Evolutionary conservation across 1,139 yeast genomes (phyloP), one percentile per base, ranked within the genome.

Genomic region (Chernovozyma sophiae-reginae): DNA sequence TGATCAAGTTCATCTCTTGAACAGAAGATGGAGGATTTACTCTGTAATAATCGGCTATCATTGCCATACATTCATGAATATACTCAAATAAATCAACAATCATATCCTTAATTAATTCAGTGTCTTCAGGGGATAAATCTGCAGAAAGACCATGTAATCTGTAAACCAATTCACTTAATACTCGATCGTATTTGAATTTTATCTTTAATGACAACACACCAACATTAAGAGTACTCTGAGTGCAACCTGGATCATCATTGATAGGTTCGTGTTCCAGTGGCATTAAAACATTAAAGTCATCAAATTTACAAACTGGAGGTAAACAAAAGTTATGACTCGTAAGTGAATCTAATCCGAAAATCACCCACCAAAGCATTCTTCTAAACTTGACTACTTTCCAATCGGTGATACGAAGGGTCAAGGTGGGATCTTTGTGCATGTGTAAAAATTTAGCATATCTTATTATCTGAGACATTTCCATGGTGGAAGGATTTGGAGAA

Each of bases 301-400:
- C 74, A 37, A 65, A 57, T 43, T 65, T 65, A 41, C 81, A 74
- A 24, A 75, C 67, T 1, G 86, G 85, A 0, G 80, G 73, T 26
- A 77, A 55, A 49, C 79, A 73, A 37, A 75, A 72, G 44, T 77
- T 77, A 43, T 77, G 73, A 20, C 82, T 72, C 3, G 80, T 73
- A 39, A 77, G 60, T 3, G 78, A 72, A 51, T 79, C 86, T 38
- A 79, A 57, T 14, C 77, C 77, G 46, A 77, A 77, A 4, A 79
- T 75, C 26, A 77, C 78, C 83, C 84, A 79, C 84, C 85, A 79
- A 14, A 79, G 52, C 37, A 77, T 51, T 48, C 85, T 62, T 51
- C 81, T 63, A 35, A 71, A 64, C 41, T 75, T 77, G 4, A 78
- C 67, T 11, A 70, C 63, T 37, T 65, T 68, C 51, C 67, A 59